A percentile compares a stretch with the other conserved stretches of the same genome.
phyloP scores from a whole-genome alignment of 345 rosid genomes.

The Pugionium dolabratum region DNA sequence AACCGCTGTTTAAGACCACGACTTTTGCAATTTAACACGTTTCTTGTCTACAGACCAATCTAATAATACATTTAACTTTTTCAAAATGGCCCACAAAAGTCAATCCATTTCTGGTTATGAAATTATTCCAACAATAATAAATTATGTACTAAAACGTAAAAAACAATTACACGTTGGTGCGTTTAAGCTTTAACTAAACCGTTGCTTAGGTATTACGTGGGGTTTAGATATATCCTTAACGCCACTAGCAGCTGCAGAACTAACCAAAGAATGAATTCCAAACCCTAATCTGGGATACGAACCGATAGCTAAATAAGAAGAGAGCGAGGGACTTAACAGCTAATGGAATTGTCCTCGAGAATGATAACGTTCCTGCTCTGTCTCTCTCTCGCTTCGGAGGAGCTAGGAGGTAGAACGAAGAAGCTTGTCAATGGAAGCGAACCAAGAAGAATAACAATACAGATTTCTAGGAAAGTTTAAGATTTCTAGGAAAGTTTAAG shows the following conservation, averaged over 20 bases:
- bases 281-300: conserved; percentile 28
- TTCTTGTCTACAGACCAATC: neutral
- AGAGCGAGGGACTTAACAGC: conserved; percentile 49
- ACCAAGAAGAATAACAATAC: conserved; percentile 38
- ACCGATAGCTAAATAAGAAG: conserved; percentile 33
- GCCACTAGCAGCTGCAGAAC: no score
- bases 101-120: no score
- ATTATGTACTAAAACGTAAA: no score
- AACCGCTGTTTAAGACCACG: conserved; percentile 29
- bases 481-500: no score
- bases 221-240: no score
- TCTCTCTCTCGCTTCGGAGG: conserved; percentile 77
- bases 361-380: conserved; percentile 71
- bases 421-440: conserved; percentile 49
- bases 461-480: no score
- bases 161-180: no score
- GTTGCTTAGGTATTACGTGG: no score
- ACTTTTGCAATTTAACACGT: conserved; percentile 30
- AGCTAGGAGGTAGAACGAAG: conserved; percentile 48
- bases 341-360: conserved; percentile 62
- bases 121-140: no score
- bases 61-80: conserved; percentile 8
- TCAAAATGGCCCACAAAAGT: conserved; percentile 1
- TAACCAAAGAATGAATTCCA: neutral
- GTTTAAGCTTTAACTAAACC: no score